Conservation (phyloP, 2,329 filamentous ascomycete species). For the Sporothrix pseudoabietina region DNA sequence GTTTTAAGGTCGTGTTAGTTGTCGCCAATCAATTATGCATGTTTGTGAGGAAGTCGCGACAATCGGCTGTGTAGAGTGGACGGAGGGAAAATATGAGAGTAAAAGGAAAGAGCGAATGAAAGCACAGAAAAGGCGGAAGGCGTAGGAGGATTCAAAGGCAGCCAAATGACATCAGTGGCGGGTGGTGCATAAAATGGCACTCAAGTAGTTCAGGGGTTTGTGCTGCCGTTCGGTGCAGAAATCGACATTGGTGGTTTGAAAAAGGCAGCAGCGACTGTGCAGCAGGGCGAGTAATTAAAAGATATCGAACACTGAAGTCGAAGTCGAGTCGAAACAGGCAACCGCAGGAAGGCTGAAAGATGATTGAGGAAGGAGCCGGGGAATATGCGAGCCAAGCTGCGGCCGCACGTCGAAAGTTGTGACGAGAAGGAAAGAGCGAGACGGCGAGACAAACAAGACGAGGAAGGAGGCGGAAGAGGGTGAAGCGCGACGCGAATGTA, state of each 20-base stretch:
- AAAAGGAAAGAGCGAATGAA: conserved; percentile 10
- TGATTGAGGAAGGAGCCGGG: background rate
- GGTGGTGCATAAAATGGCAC: conserved; percentile 9
- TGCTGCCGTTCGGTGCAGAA: background rate
- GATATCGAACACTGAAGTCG: background rate
- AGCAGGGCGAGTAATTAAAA: background rate
- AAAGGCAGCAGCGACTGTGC: background rate
- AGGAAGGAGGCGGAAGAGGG: background rate
- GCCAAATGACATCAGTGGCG: conserved; percentile 23
- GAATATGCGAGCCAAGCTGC: background rate
- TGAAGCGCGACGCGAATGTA: background rate
- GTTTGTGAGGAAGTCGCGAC: background rate
- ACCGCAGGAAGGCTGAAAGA: background rate
- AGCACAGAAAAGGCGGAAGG: background rate
- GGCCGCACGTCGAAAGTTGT: background rate
- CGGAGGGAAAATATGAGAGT: background rate
- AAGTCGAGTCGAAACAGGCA: background rate
- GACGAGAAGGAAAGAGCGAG: conserved; percentile 5
- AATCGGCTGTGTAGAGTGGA: background rate
- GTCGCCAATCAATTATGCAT: background rate
- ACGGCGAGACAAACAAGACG: no score
- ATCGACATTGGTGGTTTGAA: background rate
- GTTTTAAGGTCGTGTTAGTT: background rate
- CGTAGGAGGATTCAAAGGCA: background rate
- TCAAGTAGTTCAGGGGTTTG: background rate